These are phyloP conservation scores for Vishniacozyma victoriae DNA, from an alignment of 768 basidiomycete genomes.

Conservation along the genomic window DNA sequence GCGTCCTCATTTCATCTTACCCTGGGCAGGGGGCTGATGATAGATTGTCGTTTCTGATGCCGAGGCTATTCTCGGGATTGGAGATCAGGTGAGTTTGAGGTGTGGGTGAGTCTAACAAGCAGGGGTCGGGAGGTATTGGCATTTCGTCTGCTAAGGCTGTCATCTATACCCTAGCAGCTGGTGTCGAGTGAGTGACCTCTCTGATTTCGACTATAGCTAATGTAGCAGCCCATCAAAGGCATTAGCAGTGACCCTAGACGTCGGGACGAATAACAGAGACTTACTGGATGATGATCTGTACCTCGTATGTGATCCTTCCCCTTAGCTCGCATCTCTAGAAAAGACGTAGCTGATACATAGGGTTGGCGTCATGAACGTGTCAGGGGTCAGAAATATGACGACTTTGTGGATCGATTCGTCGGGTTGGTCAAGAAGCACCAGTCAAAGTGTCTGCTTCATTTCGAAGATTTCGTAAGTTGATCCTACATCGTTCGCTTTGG, in stretches of 20 bases:
- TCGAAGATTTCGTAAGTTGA: conserved; percentile 65
- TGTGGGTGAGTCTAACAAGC: background rate
- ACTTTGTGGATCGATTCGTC: conserved; percentile 75
- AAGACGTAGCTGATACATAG: conserved; percentile 48
- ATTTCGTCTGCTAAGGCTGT: conserved; percentile 61
- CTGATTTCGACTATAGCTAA: background rate
- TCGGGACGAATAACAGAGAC: conserved; percentile 47
- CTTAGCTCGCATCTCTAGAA: background rate
- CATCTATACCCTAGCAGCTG: conserved; percentile 53
- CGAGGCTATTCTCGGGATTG: conserved; percentile 43
- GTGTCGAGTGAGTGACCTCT: conserved; percentile 39
- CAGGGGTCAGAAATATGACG: conserved; percentile 66
- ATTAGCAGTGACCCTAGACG: conserved; percentile 47
- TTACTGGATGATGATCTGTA: conserved; percentile 29
- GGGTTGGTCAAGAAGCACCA: conserved; percentile 68
- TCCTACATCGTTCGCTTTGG: background rate
- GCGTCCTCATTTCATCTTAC: conserved; percentile 2
- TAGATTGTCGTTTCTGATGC: conserved; percentile 45
- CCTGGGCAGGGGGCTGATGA: background rate
- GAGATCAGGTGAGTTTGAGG: conserved; percentile 30
- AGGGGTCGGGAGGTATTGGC: conserved; percentile 45
- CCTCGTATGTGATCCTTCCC: conserved; percentile 16
- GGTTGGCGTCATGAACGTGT: conserved; percentile 69
- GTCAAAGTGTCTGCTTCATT: conserved; percentile 63
- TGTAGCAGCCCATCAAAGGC: conserved; percentile 32